phyloP scores from a whole-genome alignment of 768 basidiomycete genomes.

The Lentinus brumalis region DNA sequence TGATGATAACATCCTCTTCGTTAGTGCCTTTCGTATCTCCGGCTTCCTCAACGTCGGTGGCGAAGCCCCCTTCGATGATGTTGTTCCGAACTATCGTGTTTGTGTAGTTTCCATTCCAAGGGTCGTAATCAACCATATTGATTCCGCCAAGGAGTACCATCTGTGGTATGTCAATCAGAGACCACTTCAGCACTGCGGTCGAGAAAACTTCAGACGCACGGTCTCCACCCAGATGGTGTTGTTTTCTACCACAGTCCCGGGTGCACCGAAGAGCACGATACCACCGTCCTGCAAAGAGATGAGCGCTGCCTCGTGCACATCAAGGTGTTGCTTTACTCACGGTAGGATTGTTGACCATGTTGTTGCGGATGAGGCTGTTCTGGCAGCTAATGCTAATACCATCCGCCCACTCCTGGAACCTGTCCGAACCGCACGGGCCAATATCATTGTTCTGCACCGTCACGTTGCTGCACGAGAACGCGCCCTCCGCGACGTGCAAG shows the following conservation, averaged over 20 bases:
- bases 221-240: constrained; percentile 75
- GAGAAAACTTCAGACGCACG: constrained; percentile 40
- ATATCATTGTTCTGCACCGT: constrained; percentile 83
- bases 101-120: constrained; percentile 67
- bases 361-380: constrained; percentile 63
- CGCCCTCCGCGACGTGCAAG: constrained; percentile 74
- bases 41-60: constrained; percentile 45
- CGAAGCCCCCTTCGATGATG: constrained; percentile 67
- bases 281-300: constrained; percentile 58
- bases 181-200: background rate
- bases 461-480: constrained; percentile 60
- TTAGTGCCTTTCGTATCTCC: constrained; percentile 56
- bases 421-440: constrained; percentile 71
- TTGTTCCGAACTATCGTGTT: constrained; percentile 70
- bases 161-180: constrained; percentile 33
- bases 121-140: constrained; percentile 73
- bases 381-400: constrained; percentile 76
- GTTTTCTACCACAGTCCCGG: constrained; percentile 71
- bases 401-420: constrained; percentile 77
- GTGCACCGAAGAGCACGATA: constrained; percentile 76
- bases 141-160: constrained; percentile 74
- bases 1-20: constrained; percentile 62
- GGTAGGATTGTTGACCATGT: constrained; percentile 70
- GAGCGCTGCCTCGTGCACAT: background rate
- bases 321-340: constrained; percentile 13